Evolutionary conservation across 2,329 filamentous ascomycete species (phyloP).

Genomic region (Thermoascus crustaceus): DNA sequence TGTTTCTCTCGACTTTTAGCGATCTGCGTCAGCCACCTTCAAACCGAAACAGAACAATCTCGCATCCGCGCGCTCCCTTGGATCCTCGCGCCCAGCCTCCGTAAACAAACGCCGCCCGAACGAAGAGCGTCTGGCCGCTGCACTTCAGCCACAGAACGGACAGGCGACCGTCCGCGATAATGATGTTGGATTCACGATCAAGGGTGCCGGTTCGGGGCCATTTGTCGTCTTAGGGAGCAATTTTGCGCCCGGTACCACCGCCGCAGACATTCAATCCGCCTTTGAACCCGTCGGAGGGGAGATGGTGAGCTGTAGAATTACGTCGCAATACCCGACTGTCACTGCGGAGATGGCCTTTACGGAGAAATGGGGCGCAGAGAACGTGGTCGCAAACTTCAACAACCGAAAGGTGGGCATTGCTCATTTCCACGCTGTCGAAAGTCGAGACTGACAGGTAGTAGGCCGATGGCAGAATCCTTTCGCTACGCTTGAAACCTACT

Average conservation of each 20-base stretch:
- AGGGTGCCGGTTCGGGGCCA: constrained; percentile 45
- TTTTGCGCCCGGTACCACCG: constrained; percentile 59
- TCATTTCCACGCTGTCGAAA: background rate
- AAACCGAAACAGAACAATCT: constrained; percentile 32
- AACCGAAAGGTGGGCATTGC: constrained; percentile 46
- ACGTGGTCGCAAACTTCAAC: constrained; percentile 54
- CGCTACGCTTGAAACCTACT: constrained; percentile 46
- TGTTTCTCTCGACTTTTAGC: constrained; percentile 15
- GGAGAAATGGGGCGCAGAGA: constrained; percentile 49
- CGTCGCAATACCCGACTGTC: constrained; percentile 47
- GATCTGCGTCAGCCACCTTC: constrained; percentile 34
- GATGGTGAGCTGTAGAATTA: constrained; percentile 47
- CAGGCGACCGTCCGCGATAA: constrained; percentile 25
- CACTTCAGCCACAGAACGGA: constrained; percentile 21
- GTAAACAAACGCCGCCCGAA: constrained; percentile 27
- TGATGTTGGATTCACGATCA: constrained; percentile 44
- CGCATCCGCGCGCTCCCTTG: constrained; percentile 19
- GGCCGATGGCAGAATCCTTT: constrained; percentile 54
- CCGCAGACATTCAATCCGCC: constrained; percentile 56
- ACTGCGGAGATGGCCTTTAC: constrained; percentile 53
- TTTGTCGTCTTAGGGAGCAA: constrained; percentile 54
- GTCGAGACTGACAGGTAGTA: constrained; percentile 19
- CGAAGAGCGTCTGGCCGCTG: constrained; percentile 24
- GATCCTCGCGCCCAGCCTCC: constrained; percentile 17
- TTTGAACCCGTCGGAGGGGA: constrained; percentile 46